Evolutionary conservation across 192 early-diverging fungal species (phyloP).

Genomic region (Mortierella claussenii): DNA sequence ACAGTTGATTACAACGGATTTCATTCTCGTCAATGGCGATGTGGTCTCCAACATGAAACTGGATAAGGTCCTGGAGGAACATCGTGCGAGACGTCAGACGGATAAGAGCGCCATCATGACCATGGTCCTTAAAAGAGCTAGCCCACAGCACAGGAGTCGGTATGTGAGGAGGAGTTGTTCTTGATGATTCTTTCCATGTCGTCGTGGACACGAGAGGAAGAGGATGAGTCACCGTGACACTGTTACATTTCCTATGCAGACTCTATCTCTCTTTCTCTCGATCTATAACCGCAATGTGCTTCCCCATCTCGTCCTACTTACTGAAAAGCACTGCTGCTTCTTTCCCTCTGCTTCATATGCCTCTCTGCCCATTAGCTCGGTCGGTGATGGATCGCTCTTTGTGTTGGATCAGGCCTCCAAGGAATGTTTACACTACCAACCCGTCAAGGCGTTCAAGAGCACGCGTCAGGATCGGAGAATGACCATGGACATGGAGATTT

Average conservation of each 20-base stretch:
- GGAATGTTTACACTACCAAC: conserved; percentile 86
- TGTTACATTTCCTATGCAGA: too few species aligned
- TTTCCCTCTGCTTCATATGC: too few species aligned
- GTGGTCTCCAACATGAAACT: conserved; percentile 92
- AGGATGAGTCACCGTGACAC: conserved; percentile 28
- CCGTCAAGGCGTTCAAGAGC: conserved; percentile 67
- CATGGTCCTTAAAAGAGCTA: conserved; percentile 86
- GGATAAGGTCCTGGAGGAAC: conserved; percentile 78
- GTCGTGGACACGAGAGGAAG: too few species aligned
- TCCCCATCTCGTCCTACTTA: too few species aligned
- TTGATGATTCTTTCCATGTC: neutral
- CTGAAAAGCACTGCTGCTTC: too few species aligned
- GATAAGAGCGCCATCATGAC: conserved; percentile 96
- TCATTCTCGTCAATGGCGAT: conserved; percentile 92
- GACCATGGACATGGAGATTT: conserved; percentile 68
- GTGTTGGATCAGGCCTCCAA: conserved; percentile 81
- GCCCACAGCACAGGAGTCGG: conserved; percentile 51
- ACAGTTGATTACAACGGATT: conserved; percentile 84
- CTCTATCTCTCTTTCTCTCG: too few species aligned
- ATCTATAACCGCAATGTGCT: too few species aligned
- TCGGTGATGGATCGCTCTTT: conserved; percentile 82
- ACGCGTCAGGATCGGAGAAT: conserved; percentile 59
- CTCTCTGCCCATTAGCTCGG: conserved; percentile 51
- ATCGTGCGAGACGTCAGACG: conserved; percentile 73
- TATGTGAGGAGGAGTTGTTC: too few species aligned